phyloP scores from a whole-genome alignment of 371 early-diverging fungal genomes.

The Phascolomyces articulosus region DNA sequence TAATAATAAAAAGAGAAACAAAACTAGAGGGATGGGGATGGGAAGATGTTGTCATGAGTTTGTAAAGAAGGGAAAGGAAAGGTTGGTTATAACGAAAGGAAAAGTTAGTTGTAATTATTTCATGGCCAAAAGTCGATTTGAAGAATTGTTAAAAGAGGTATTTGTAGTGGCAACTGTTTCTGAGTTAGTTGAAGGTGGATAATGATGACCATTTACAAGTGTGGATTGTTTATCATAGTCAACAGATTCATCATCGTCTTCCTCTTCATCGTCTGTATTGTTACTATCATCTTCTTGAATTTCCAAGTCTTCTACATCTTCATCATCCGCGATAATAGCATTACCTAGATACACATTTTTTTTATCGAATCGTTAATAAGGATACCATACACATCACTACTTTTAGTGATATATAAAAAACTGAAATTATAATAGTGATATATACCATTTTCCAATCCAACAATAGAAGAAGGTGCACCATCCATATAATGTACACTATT shows the following conservation, averaged over 20 bases:
- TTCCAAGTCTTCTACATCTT: slow-evolving; percentile 13
- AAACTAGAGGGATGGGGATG: not conserved
- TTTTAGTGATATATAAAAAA: too few relatives aligned
- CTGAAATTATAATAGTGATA: not conserved
- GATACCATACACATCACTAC: too few relatives aligned
- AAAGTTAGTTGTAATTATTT: not conserved
- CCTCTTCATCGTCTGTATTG: not conserved
- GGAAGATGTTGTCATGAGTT: not conserved
- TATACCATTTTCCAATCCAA: slow-evolving; percentile 39
- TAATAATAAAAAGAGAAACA: not conserved
- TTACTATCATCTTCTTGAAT: not conserved
- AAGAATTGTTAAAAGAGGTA: not conserved
- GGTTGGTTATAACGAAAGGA: not conserved
- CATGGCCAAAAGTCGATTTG: slow-evolving; percentile 3
- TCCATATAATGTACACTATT: slow-evolving; percentile 53
- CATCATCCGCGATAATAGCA: slow-evolving; percentile 10
- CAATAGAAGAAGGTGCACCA: slow-evolving; percentile 44
- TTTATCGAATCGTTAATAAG: too few relatives aligned
- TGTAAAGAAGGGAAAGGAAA: not conserved
- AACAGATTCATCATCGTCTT: slow-evolving; percentile 4
- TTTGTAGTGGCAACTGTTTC: not conserved
- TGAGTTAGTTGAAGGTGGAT: not conserved
- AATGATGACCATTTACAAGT: not conserved
- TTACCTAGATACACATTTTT: slow-evolving; percentile 1
- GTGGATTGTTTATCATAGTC: not conserved